Percentiles rank a stretch among this genome's conserved stretches.
Evolutionary conservation across 73 alveolate genomes (phyloP).

Genomic region (Paramecium primaurelia): DNA sequence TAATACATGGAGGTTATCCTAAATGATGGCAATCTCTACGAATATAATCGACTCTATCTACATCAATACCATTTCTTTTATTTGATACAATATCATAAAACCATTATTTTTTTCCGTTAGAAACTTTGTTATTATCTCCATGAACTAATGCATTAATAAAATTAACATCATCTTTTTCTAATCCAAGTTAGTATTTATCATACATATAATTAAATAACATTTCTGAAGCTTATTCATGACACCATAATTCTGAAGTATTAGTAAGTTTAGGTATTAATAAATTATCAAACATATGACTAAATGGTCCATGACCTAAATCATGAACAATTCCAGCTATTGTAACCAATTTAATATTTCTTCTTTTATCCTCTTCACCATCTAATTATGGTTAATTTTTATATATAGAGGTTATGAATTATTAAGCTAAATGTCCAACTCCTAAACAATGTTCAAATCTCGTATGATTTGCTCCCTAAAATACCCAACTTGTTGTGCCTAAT

Average conservation of each 20-base stretch:
- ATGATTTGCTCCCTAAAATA: slow-evolving; percentile 70
- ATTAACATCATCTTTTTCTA: slow-evolving; percentile 70
- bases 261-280: slow-evolving; percentile 61
- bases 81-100: slow-evolving; percentile 88
- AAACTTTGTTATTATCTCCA: slow-evolving; percentile 5
- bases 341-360: slow-evolving; percentile 64
- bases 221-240: slow-evolving; percentile 86
- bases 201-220: slow-evolving; percentile 73
- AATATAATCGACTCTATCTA: slow-evolving; percentile 88
- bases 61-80: slow-evolving; percentile 85
- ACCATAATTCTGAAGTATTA: slow-evolving; percentile 67
- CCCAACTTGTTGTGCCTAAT: slow-evolving; percentile 48
- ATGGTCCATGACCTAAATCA: slow-evolving; percentile 94
- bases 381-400: slow-evolving; percentile 61
- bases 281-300: slow-evolving; percentile 83
- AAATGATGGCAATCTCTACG: slow-evolving; percentile 82
- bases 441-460: slow-evolving; percentile 91
- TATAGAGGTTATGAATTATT: slow-evolving; percentile 68
- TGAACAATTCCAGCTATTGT: slow-evolving; percentile 90
- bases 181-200: slow-evolving; percentile 72
- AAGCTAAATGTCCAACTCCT: slow-evolving; percentile 88
- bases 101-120: slow-evolving; percentile 64
- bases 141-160: slow-evolving; percentile 28
- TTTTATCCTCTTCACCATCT: slow-evolving; percentile 58
- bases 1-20: slow-evolving; percentile 73